Evolutionary conservation across 148 eudicot genomes (phyloP).

Genomic region (Chenopodium berlandieri): DNA sequence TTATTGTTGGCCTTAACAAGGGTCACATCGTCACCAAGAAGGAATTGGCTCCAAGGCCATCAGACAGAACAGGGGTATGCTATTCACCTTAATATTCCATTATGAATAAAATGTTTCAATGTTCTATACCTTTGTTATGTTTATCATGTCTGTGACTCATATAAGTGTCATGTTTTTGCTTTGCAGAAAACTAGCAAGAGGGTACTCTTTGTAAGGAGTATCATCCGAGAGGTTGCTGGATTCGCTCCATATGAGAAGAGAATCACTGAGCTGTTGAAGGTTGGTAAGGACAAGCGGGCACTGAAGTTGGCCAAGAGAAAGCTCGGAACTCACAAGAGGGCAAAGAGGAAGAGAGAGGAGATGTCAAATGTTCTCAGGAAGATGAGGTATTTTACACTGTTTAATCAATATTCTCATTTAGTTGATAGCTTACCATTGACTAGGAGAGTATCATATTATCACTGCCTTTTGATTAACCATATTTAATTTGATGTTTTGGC

Average conservation of each 20-base stretch:
- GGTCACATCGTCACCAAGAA: conserved; percentile 47
- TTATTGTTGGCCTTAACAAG: conserved; percentile 45
- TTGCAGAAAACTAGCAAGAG: conserved; percentile 48
- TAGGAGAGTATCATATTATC: no score
- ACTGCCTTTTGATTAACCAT: no score
- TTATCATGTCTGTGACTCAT: background rate
- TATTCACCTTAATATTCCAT: no score
- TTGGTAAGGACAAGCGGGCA: conserved; percentile 58
- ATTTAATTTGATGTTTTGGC: background rate
- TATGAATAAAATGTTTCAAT: background rate
- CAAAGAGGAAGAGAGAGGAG: conserved; percentile 62
- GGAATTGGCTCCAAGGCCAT: conserved; percentile 42
- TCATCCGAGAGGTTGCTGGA: conserved; percentile 47
- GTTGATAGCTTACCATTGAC: no score
- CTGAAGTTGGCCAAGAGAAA: conserved; percentile 55
- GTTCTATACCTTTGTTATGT: background rate
- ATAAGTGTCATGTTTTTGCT: background rate
- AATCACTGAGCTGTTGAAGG: conserved; percentile 51
- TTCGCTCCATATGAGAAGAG: conserved; percentile 48
- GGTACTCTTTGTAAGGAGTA: conserved; percentile 36
- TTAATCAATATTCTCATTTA: background rate
- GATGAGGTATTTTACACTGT: conserved; percentile 32
- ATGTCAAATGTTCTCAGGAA: conserved; percentile 58
- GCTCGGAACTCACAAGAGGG: conserved; percentile 65
- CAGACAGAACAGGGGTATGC: conserved; percentile 46